Percentiles rank a stretch among this genome's conserved stretches.
Conservation (phyloP, 1,284 basidiomycete species). For the Microbotryum saponariae region DNA sequence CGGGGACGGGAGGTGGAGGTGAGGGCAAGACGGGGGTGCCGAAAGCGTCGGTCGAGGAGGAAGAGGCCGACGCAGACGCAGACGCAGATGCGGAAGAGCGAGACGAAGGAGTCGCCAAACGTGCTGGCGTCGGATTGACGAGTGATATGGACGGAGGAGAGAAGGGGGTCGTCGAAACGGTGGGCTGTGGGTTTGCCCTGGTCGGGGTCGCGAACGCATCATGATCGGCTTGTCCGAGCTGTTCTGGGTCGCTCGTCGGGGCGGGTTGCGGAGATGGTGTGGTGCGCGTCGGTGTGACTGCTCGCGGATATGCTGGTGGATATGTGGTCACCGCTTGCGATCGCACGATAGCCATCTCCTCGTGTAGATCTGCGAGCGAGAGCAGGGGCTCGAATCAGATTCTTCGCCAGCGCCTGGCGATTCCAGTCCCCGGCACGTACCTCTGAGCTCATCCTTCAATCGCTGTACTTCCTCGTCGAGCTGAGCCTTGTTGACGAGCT, state of each 20-base stretch:
- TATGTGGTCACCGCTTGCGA: not conserved
- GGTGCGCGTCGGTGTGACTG: constrained; percentile 9
- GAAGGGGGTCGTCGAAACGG: not conserved
- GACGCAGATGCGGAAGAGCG: not conserved
- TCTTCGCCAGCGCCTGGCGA: not conserved
- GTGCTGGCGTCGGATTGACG: constrained; percentile 9
- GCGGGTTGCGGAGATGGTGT: not conserved
- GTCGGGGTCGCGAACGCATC: not conserved
- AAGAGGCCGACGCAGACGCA: not conserved
- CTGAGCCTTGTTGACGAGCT: constrained; percentile 81
- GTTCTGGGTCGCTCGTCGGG: not conserved
- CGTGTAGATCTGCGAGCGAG: constrained; percentile 14
- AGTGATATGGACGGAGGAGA: constrained; percentile 10
- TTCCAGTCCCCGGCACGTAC: constrained; percentile 45
- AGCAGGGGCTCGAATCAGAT: not conserved
- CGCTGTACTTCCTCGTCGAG: constrained; percentile 88
- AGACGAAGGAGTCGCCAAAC: not conserved
- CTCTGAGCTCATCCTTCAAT: constrained; percentile 85
- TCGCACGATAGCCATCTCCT: constrained; percentile 21
- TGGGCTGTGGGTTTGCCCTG: not conserved
- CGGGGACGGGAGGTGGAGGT: not conserved
- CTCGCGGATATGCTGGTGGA: constrained; percentile 5
- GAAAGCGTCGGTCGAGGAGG: not conserved
- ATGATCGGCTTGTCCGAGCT: too few species aligned
- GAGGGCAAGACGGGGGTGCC: not conserved